These are phyloP conservation scores for Lanmaoa pseudosensibilis DNA, from an alignment of 768 basidiomycete genomes.

Conservation along the genomic window DNA sequence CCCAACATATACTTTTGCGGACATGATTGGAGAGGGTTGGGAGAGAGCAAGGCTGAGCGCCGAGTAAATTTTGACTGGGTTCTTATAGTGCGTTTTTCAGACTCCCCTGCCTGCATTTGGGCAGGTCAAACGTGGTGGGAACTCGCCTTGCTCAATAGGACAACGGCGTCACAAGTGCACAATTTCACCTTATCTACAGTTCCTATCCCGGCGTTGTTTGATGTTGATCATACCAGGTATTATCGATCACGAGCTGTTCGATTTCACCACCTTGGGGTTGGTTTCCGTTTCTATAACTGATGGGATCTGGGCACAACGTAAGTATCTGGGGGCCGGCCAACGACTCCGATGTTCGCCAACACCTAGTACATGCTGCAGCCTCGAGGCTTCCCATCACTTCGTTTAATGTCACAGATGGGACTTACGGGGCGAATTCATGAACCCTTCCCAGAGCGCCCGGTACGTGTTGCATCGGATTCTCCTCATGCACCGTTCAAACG, in stretches of 20 bases:
- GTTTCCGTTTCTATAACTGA: neutral
- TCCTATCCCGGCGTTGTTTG: neutral
- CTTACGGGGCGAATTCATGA: neutral
- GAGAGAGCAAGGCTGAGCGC: slow-evolving; percentile 13
- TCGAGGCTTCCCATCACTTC: slow-evolving; percentile 5
- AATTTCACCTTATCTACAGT: slow-evolving; percentile 10
- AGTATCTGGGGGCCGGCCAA: neutral
- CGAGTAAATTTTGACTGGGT: slow-evolving; percentile 19
- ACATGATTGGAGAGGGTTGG: slow-evolving; percentile 24
- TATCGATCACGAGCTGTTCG: neutral
- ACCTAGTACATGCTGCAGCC: slow-evolving; percentile 6
- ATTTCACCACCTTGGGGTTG: neutral
- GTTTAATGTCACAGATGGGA: slow-evolving; percentile 2
- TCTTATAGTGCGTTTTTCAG: slow-evolving; percentile 36
- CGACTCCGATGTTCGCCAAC: too few relatives aligned
- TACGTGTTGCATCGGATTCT: slow-evolving; percentile 10
- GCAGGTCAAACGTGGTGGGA: slow-evolving; percentile 17
- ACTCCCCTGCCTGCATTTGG: slow-evolving; percentile 34
- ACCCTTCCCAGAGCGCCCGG: neutral
- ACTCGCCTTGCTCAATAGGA: neutral
- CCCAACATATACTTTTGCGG: slow-evolving; percentile 35
- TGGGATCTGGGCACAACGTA: neutral
- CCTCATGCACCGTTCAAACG: neutral
- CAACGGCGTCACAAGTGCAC: neutral
- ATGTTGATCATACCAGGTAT: neutral